phyloP scores from a whole-genome alignment of 345 rosid species.

The Sapria himalayana region DNA sequence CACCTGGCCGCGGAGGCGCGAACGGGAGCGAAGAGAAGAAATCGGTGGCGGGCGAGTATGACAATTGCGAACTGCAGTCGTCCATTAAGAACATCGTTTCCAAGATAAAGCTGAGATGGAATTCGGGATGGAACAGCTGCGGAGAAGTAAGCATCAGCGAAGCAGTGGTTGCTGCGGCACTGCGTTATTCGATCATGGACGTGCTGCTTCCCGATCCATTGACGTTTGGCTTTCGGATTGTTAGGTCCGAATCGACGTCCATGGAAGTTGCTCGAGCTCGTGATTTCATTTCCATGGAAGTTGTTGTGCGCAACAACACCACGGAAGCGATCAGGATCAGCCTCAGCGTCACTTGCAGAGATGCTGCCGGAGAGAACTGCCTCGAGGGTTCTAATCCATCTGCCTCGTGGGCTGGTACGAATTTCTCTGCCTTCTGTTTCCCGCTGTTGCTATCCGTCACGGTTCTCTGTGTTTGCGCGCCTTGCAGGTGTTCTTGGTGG shows the following conservation, averaged over 20 bases:
- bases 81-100: constrained; percentile 71
- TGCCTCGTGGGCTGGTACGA: constrained; percentile 84
- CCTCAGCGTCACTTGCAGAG: constrained; percentile 71
- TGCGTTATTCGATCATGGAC: constrained; percentile 84
- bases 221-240: constrained; percentile 75
- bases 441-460: not conserved
- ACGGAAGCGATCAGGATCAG: constrained; percentile 63
- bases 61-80: constrained; percentile 71
- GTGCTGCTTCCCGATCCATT: constrained; percentile 91
- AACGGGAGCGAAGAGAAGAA: no score
- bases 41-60: constrained; percentile 76
- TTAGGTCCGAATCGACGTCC: constrained; percentile 18
- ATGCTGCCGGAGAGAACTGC: constrained; percentile 90
- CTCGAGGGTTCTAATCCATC: constrained; percentile 65
- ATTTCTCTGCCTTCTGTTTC: not conserved
- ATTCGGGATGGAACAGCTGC: constrained; percentile 84
- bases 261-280: constrained; percentile 45
- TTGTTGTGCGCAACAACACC: constrained; percentile 70
- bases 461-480: not conserved
- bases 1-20: constrained; percentile 19
- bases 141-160: constrained; percentile 85
- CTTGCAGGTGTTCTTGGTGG: constrained; percentile 53
- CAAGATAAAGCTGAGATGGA: constrained; percentile 87
- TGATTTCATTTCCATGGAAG: constrained; percentile 85
- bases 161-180: constrained; percentile 74